Evolutionary conservation across 73 alveolate species (phyloP).

Genomic region (Tetrahymena elliotti): DNA sequence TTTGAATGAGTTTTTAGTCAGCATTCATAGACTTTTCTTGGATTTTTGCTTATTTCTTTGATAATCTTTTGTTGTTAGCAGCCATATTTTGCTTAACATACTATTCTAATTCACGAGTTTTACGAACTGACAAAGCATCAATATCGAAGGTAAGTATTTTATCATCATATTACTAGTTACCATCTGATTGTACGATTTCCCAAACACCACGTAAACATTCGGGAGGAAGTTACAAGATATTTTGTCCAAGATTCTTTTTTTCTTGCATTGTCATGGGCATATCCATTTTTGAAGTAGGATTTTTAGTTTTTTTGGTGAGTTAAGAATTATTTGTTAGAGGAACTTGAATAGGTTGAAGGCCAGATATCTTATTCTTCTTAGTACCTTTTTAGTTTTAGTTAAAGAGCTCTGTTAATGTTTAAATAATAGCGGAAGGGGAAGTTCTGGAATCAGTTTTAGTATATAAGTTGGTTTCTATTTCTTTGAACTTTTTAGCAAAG

Average conservation of each 20-base stretch:
- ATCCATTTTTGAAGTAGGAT: conserved; percentile 14
- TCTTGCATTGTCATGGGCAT: conserved; percentile 32
- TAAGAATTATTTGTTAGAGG: not conserved
- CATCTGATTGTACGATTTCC: conserved; percentile 23
- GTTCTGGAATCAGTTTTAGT: not conserved
- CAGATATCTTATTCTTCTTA: not conserved
- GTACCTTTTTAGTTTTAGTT: not conserved
- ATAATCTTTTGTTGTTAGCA: not conserved
- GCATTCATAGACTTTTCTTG: not conserved
- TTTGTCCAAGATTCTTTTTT: conserved; percentile 19
- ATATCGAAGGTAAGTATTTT: conserved; percentile 6
- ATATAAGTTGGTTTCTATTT: not conserved
- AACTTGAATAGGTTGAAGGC: not conserved
- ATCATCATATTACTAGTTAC: not conserved
- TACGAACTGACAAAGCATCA: conserved; percentile 28
- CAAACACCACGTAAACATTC: conserved; percentile 42
- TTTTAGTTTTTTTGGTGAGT: not conserved
- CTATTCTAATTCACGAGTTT: conserved; percentile 36
- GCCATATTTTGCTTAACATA: conserved; percentile 21
- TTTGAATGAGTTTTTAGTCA: not conserved
- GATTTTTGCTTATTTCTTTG: not conserved
- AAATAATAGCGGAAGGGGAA: not conserved
- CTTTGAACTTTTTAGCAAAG: conserved; percentile 3
- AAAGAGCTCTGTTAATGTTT: not conserved
- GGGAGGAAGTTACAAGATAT: conserved; percentile 15